Base-by-base conservation (phyloP, 2,329 filamentous ascomycete species). In the Fusarium papillatum region DNA sequence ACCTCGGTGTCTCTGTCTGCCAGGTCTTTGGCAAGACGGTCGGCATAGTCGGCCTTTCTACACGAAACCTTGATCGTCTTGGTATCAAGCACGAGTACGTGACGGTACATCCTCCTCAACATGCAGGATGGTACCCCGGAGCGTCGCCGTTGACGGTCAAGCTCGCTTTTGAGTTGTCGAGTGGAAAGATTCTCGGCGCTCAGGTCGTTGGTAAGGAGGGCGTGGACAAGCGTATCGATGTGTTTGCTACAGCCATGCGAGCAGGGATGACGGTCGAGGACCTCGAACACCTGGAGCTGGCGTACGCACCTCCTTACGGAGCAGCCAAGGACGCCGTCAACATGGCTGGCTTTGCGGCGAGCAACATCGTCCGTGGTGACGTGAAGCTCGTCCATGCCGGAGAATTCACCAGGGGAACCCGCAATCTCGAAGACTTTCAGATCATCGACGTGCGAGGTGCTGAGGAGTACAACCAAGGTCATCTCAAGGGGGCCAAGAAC, bases 251-350 rank as follows among this genome's bases (percentile, higher is more conserved):
- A 17, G 70, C 62, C 19, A 66, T 72, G 67, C 55, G 64, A 34
- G 66, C 62, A 14, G 70, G 34, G 6, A 72, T 70, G 70, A 72
- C 66, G 16, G 57, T 66, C 16, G 63, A 66, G 31, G 66, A 72
- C 22, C 62, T 69, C 22, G 70, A 72, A 39, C 70, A 72, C 48
- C 48, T 72, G 26, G 70, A 72, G 9, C 66, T 71, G 17, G 66
- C 50, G 6, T 71, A 71, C 24, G 69, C 69, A 13, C 69, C 69
- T 17, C 69, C 69, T 5, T 71, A 71, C 9, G 61, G 66, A 29
- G 63, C 66, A 3, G 69, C 69, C 17, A 71, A 71, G 43, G 69
- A 71, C 34, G 22, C 66, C 2, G 38, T 69, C 39, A 71, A 71
- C 38, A 71, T 69, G 69, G 69, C 66, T 17, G 66, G 69, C 10